A percentile compares a stretch with the other conserved stretches of the same genome.
Conservation (phyloP, 2,329 filamentous ascomycete species). For the Claviceps monticola region DNA sequence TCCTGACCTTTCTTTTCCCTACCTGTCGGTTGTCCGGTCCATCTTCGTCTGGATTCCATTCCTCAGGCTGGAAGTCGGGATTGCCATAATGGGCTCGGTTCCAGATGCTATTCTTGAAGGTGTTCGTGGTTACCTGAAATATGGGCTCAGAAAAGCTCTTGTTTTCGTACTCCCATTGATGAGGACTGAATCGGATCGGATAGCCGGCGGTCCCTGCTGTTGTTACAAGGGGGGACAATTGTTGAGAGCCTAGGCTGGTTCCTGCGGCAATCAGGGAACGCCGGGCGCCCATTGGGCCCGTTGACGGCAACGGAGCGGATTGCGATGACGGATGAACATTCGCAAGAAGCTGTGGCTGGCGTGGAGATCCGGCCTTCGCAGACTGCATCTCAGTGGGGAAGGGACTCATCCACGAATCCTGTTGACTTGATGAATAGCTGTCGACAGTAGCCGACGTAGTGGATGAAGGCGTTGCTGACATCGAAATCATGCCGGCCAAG, state of each 20-base stretch:
- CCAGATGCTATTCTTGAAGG: conserved; percentile 53
- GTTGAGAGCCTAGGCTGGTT: conserved; percentile 5
- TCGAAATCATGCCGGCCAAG: conserved; percentile 17
- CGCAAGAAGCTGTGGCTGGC: conserved; percentile 17
- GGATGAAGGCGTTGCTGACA: conserved; percentile 19
- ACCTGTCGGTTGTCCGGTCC: conserved; percentile 15
- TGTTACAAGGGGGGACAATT: conserved; percentile 1
- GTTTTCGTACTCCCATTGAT: conserved; percentile 33
- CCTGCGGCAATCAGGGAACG: conserved; percentile 4
- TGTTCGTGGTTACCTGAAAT: conserved; percentile 36
- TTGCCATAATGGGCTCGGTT: conserved; percentile 56
- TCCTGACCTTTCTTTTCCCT: conserved; percentile 14
- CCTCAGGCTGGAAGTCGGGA: conserved; percentile 34
- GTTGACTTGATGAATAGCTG: conserved; percentile 21
- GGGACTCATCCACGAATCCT: conserved; percentile 23
- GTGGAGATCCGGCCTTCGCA: conserved; percentile 9
- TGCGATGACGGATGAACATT: conserved; percentile 17
- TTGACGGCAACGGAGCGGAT: conserved; percentile 18
- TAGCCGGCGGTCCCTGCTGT: conserved; percentile 11
- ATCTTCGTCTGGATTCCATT: conserved; percentile 29
- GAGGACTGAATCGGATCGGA: conserved; percentile 35
- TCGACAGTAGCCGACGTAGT: conserved; percentile 14
- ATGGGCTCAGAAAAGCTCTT: conserved; percentile 30
- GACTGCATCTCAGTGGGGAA: conserved; percentile 14
- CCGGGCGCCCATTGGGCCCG: conserved; percentile 7